These are phyloP conservation scores for Prosopis cineraria DNA, from an alignment of 306 rosid species.

Conservation along the genomic window DNA sequence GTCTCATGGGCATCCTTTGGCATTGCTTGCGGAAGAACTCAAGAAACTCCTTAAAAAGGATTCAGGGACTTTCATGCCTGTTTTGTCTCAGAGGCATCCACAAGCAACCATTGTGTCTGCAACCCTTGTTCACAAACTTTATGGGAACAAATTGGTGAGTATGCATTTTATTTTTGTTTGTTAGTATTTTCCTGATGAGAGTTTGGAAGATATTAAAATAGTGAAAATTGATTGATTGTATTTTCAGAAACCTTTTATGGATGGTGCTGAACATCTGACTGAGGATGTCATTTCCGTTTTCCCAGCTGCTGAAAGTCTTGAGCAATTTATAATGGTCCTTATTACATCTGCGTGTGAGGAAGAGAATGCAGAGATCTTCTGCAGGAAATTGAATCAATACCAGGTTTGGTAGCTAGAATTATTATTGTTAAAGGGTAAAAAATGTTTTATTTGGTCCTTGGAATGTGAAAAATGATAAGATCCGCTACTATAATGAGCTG, in stretches of 20 bases:
- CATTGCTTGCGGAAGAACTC: slow-evolving; percentile 92
- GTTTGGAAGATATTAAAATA: slow-evolving; percentile 31
- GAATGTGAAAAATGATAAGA: not conserved
- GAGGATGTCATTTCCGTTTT: slow-evolving; percentile 95
- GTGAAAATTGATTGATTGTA: slow-evolving; percentile 20
- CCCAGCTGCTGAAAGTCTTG: slow-evolving; percentile 94
- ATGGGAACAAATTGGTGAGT: slow-evolving; percentile 90
- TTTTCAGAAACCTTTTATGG: slow-evolving; percentile 90
- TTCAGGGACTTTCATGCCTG: slow-evolving; percentile 73
- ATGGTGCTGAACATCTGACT: slow-evolving; percentile 80
- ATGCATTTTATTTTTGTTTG: slow-evolving; percentile 17
- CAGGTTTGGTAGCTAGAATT: slow-evolving; percentile 56
- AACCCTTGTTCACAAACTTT: slow-evolving; percentile 88
- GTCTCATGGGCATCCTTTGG: slow-evolving; percentile 80
- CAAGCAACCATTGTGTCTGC: slow-evolving; percentile 82
- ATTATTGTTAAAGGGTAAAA: slow-evolving; percentile 3
- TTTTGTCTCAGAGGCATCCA: slow-evolving; percentile 89
- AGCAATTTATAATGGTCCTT: slow-evolving; percentile 77
- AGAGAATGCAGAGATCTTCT: slow-evolving; percentile 71
- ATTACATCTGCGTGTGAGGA: slow-evolving; percentile 74
- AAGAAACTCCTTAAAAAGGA: slow-evolving; percentile 84
- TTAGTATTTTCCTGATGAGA: slow-evolving; percentile 5
- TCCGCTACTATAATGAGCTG: not conserved
- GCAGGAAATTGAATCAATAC: slow-evolving; percentile 75
- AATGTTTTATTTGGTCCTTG: slow-evolving; percentile 8